Evolutionary conservation across 495 filamentous ascomycete genomes (phyloP), one percentile per base, ranked within the genome.

Genomic region (Trichoderma asperelloides): DNA sequence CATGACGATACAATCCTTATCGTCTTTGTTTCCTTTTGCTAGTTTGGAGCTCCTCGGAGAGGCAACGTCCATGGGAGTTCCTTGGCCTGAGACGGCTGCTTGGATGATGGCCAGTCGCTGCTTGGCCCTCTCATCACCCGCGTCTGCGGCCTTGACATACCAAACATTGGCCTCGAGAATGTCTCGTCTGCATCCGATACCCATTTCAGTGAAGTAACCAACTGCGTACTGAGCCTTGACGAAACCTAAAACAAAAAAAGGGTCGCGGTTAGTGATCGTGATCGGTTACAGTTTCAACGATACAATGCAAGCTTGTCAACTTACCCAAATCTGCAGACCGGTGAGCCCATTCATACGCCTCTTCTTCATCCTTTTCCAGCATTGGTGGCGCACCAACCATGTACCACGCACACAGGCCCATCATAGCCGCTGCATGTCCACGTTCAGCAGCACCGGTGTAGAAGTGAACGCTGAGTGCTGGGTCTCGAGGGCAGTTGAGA

Each of bases 361-460:
- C 95, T 65, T 88, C 88, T 76, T 98, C 96, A 70, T 98, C 93
- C 76, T 93, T 96, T 67, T 96, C 92, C 33, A 99, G 78, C 21
- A 97, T 87, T 0, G 95, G 95, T 71, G 93, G 91, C 11, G 95
- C 96, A 1, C 95, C 95, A 11, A 98, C 90, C 77, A 99, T 88
- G 76, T 97, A 99, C 95, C 95, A 99, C 16, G 95, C 95, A 74
- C 95, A 98, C 27, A 99, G 83, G 21, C 92, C 93, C 93, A 99
- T 96, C 94, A 97, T 97, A n/a, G 93, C 95, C 51, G 89, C 82
- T 0, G 92, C 82, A 74, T 96, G 90, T 1, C 90, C 91, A 15
- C 82, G 79, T 70, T 96, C 91, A 13, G 95, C 95, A 12, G 95
- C 95, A 4, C 86, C 88, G 8, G 93, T 98, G 76, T 99, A 99